These are phyloP conservation scores for Tylopilus vinaceipallidus DNA, from an alignment of 768 basidiomycete species.

Conservation along the genomic window DNA sequence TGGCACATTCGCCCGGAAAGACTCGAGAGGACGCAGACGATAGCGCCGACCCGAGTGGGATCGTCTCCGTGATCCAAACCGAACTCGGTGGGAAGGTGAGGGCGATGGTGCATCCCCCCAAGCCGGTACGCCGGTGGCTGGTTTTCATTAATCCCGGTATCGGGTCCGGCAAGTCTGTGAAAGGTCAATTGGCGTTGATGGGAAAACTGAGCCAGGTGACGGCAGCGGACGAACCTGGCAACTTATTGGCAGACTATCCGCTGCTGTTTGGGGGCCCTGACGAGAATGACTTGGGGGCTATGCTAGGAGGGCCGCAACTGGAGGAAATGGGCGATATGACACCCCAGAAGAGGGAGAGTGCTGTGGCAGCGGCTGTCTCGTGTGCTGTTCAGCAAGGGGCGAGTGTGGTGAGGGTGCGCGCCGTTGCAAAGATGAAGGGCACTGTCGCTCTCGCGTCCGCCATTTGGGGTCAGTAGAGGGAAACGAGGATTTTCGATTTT, in stretches of 20 bases:
- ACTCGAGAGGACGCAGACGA: constrained; percentile 76
- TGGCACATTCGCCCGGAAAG: constrained; percentile 93
- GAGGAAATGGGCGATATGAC: constrained; percentile 39
- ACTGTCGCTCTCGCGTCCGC: constrained; percentile 64
- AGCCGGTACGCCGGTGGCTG: constrained; percentile 78
- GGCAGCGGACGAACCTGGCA: constrained; percentile 37
- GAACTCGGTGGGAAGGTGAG: constrained; percentile 76
- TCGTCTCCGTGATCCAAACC: constrained; percentile 62
- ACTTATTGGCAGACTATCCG: constrained; percentile 59
- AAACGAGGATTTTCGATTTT: no score
- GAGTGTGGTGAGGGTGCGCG: constrained; percentile 79
- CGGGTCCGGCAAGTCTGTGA: constrained; percentile 85
- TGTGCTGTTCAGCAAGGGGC: constrained; percentile 75
- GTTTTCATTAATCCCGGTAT: constrained; percentile 90
- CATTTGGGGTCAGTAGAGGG: constrained; percentile 41
- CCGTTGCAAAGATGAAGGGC: constrained; percentile 70
- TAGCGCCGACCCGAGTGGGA: constrained; percentile 55
- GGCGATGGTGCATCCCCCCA: constrained; percentile 66
- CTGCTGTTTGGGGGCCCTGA: constrained; percentile 75
- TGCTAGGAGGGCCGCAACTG: constrained; percentile 49
- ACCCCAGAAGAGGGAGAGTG: constrained; percentile 71
- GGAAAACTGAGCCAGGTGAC: constrained; percentile 48
- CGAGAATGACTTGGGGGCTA: constrained; percentile 78
- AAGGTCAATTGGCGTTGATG: constrained; percentile 72
- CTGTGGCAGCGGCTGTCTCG: constrained; percentile 74